Conservation (phyloP, 106 monocot species). For the Platanthera zijinensis region DNA sequence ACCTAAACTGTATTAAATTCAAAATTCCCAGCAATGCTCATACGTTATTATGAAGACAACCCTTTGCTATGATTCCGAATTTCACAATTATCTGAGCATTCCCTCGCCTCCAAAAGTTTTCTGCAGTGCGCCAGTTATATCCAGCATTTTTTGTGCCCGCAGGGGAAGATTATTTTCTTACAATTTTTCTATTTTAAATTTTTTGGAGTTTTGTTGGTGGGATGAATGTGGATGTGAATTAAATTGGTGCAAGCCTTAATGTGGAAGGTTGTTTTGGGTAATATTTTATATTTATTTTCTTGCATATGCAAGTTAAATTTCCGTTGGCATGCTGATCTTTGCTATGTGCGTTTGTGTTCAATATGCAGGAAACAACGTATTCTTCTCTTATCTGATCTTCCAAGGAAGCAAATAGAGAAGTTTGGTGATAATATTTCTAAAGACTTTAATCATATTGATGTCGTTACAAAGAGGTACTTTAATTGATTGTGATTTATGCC, state of each 20-base stretch:
- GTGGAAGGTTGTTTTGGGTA: background rate
- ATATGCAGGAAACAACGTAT: slow-evolving; percentile 86
- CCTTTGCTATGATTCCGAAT: background rate
- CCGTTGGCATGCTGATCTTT: background rate
- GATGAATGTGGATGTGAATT: background rate
- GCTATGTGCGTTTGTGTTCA: slow-evolving; percentile 12
- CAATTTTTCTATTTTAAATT: background rate
- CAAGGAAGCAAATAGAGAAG: slow-evolving; percentile 91
- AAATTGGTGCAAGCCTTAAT: background rate
- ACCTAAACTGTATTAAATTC: background rate
- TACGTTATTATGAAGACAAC: background rate
- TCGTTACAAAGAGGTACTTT: slow-evolving; percentile 81
- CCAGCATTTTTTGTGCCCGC: background rate
- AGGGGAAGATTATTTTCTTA: background rate
- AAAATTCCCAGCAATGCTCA: background rate
- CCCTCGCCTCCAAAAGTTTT: background rate
- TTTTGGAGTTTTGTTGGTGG: background rate
- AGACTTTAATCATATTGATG: slow-evolving; percentile 84
- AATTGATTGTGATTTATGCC: background rate
- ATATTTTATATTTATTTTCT: background rate
- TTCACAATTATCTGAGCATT: background rate
- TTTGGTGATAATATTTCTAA: slow-evolving; percentile 73
- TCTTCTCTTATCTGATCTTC: slow-evolving; percentile 90
- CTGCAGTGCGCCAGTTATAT: background rate
- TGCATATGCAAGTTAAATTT: background rate